These are phyloP conservation scores for Sarocladium oryzae DNA, from an alignment of 2,329 filamentous ascomycete genomes.

Conservation along the genomic window DNA sequence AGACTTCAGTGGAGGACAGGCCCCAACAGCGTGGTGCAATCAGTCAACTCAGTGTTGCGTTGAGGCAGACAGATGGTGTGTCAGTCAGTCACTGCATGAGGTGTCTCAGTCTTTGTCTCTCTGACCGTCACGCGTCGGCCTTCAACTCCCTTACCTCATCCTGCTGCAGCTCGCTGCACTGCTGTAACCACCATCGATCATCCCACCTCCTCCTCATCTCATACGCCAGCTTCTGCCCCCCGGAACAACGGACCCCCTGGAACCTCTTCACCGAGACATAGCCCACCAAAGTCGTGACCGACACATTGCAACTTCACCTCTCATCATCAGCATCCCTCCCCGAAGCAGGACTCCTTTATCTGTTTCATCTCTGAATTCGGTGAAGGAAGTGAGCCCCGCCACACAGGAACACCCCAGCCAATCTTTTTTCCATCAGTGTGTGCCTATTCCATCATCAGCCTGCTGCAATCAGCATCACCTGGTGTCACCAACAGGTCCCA, in stretches of 20 bases:
- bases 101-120: too few relatives aligned
- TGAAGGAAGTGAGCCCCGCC: constrained; percentile 1
- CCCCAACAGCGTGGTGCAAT: constrained; percentile 5
- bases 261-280: constrained; percentile 1
- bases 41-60: not conserved
- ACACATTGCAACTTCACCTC: not conserved
- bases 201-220: constrained; percentile 3
- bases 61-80: not conserved
- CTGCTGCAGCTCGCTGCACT: not conserved
- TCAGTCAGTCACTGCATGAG: not conserved
- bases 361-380: not conserved
- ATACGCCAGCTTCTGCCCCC: not conserved
- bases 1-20: not conserved
- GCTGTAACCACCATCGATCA: constrained; percentile 7
- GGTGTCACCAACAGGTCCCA: not conserved
- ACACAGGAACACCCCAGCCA: not conserved
- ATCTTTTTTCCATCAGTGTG: not conserved
- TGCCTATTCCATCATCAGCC: constrained; percentile 9
- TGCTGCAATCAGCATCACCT: constrained; percentile 9
- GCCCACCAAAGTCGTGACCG: not conserved
- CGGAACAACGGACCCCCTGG: not conserved
- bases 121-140: not conserved
- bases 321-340: not conserved
- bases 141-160: constrained; percentile 3
- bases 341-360: not conserved